A percentile compares a stretch with the other conserved stretches of the same genome.
phyloP scores from a whole-genome alignment of 345 rosid genomes.

The Salix brachista region DNA sequence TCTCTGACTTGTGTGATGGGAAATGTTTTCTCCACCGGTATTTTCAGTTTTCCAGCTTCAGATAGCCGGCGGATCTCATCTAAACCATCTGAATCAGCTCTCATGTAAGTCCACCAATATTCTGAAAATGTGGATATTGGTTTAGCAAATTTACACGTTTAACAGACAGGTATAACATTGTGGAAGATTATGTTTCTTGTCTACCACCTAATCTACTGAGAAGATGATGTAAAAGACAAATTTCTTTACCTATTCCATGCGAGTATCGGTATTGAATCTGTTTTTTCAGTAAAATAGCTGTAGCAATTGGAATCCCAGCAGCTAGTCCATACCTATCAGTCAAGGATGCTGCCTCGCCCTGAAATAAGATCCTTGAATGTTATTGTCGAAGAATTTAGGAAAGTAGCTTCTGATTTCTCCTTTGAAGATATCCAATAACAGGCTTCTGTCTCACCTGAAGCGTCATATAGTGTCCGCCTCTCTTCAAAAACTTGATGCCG shows the following conservation, averaged over 20 bases:
- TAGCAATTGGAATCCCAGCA: conserved; percentile 80
- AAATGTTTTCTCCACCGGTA: conserved; percentile 81
- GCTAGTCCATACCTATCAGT: conserved; percentile 76
- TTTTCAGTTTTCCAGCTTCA: conserved; percentile 70
- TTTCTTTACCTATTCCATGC: conserved; percentile 71
- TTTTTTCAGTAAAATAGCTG: conserved; percentile 66
- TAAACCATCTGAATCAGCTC: conserved; percentile 88
- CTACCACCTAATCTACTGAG: background rate
- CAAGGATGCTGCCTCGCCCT: conserved; percentile 93
- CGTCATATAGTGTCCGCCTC: conserved; percentile 93
- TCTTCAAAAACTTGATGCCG: conserved; percentile 65
- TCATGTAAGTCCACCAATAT: conserved; percentile 85
- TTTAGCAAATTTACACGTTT: background rate
- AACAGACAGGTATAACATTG: background rate
- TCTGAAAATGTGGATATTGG: conserved; percentile 36
- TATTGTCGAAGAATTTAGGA: background rate
- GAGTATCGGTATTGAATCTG: conserved; percentile 68
- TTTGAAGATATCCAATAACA: background rate
- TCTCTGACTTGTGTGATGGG: conserved; percentile 66
- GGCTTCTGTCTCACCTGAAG: conserved; percentile 49
- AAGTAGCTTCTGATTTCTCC: background rate
- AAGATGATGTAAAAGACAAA: conserved; percentile 9
- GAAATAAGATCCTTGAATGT: conserved; percentile 9
- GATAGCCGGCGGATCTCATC: conserved; percentile 62
- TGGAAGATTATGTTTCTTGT: background rate